Evolutionary conservation across 495 filamentous ascomycete genomes (phyloP).

Genomic region (Penicillium argentinense): DNA sequence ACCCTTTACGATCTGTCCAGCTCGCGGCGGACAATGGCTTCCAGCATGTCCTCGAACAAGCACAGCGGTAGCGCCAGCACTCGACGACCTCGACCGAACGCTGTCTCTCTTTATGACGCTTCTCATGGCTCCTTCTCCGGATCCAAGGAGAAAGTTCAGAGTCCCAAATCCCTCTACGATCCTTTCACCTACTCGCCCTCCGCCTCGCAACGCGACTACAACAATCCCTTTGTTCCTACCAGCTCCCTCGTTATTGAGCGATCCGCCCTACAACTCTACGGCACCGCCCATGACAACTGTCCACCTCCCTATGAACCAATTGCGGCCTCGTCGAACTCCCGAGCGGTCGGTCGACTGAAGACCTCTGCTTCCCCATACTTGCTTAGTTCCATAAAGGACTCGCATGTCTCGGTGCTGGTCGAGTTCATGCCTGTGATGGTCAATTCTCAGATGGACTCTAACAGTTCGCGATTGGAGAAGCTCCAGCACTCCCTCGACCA

Average conservation of each 20-base stretch:
- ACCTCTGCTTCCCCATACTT: constrained; percentile 40
- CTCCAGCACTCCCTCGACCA: constrained; percentile 45
- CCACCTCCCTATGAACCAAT: constrained; percentile 50
- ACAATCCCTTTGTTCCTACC: constrained; percentile 19
- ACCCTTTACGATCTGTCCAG: constrained; percentile 83
- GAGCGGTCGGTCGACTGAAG: constrained; percentile 46
- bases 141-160: constrained; percentile 33
- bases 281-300: constrained; percentile 41
- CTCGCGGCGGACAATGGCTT: constrained; percentile 57
- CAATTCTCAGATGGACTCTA: constrained; percentile 30
- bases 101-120: constrained; percentile 27
- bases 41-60: constrained; percentile 39
- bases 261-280: constrained; percentile 44
- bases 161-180: constrained; percentile 23
- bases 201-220: constrained; percentile 20
- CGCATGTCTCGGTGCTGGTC: constrained; percentile 43
- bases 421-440: constrained; percentile 49
- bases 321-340: constrained; percentile 44
- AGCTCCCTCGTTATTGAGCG: constrained; percentile 42
- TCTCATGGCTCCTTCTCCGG: constrained; percentile 30
- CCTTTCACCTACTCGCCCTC: constrained; percentile 18
- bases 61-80: constrained; percentile 21
- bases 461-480: constrained; percentile 36
- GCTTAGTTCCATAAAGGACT: constrained; percentile 34
- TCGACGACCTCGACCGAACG: constrained; percentile 27